phyloP scores from a whole-genome alignment of 1,139 yeast genomes.

The Arxiozyma slooffiae region DNA sequence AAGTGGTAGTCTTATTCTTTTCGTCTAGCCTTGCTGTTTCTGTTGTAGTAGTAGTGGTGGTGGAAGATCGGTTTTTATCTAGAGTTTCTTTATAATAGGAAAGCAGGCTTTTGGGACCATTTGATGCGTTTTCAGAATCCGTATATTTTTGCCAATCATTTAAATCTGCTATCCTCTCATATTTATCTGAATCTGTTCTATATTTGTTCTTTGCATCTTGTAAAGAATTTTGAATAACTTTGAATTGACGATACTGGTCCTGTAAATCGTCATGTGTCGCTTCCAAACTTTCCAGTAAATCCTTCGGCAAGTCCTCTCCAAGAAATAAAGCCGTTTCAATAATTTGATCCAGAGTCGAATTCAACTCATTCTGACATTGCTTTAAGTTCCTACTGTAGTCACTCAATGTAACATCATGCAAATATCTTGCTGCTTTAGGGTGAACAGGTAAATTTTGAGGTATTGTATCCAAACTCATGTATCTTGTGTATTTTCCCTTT shows the following conservation, averaged over 20 bases:
- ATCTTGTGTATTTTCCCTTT: not conserved
- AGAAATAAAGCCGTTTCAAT: constrained; percentile 7
- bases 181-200: constrained; percentile 8
- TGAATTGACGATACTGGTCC: constrained; percentile 2
- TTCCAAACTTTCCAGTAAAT: constrained; percentile 5
- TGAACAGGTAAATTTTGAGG: constrained; percentile 18
- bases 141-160: constrained; percentile 16
- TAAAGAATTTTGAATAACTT: constrained; percentile 2
- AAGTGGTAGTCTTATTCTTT: not conserved
- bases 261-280: constrained; percentile 2
- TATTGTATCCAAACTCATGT: constrained; percentile 1
- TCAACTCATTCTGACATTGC: constrained; percentile 12
- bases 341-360: constrained; percentile 12
- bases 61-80: not conserved
- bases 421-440: constrained; percentile 8
- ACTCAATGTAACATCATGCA: constrained; percentile 10
- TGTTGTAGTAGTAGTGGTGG: no score
- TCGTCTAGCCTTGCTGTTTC: constrained; percentile 1
- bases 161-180: constrained; percentile 6
- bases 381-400: constrained; percentile 9
- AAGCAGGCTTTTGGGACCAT: constrained; percentile 9
- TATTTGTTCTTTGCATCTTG: constrained; percentile 8
- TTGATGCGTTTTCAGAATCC: not conserved
- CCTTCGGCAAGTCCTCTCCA: constrained; percentile 1
- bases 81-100: constrained; percentile 1